Conservation (phyloP, 1,284 basidiomycete species). For the Sanghuangporus weigelae region DNA sequence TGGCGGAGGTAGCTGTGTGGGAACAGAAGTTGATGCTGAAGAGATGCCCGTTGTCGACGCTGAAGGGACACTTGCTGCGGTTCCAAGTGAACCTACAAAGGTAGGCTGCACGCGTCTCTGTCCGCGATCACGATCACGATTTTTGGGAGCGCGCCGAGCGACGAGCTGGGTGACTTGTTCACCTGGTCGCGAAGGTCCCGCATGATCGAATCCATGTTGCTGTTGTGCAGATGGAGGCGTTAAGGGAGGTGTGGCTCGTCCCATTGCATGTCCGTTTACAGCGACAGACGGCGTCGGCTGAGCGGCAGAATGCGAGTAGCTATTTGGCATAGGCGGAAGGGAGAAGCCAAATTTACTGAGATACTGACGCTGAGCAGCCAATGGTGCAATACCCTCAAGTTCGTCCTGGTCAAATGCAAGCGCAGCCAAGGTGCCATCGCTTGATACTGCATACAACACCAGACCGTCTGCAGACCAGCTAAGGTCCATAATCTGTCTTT, state of each 20-base stretch:
- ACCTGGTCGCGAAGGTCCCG: constrained; percentile 31
- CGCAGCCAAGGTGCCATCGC: constrained; percentile 90
- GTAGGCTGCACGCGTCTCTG: constrained; percentile 64
- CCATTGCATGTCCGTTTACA: constrained; percentile 7
- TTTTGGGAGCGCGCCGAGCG: constrained; percentile 47
- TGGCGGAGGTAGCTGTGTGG: neutral
- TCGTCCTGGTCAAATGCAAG: constrained; percentile 80
- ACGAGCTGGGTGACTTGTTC: constrained; percentile 69
- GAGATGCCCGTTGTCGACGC: neutral
- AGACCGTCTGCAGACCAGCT: constrained; percentile 91
- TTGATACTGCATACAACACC: constrained; percentile 91
- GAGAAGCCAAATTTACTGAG: constrained; percentile 76
- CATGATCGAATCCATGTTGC: constrained; percentile 33
- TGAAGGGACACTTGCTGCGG: neutral
- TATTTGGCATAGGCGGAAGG: constrained; percentile 56
- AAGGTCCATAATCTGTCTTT: constrained; percentile 91
- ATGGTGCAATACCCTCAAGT: constrained; percentile 78
- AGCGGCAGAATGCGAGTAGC: constrained; percentile 50
- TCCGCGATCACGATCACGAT: constrained; percentile 16
- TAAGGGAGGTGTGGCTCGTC: constrained; percentile 26
- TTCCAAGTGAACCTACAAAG: constrained; percentile 31
- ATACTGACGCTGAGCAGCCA: constrained; percentile 70
- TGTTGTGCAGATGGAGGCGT: constrained; percentile 38
- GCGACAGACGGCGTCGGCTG: constrained; percentile 19
- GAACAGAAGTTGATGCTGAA: neutral